Evolutionary conservation across 2,329 filamentous ascomycete genomes (phyloP), one percentile per base, ranked within the genome.

Genomic region (Lomentospora prolificans): DNA sequence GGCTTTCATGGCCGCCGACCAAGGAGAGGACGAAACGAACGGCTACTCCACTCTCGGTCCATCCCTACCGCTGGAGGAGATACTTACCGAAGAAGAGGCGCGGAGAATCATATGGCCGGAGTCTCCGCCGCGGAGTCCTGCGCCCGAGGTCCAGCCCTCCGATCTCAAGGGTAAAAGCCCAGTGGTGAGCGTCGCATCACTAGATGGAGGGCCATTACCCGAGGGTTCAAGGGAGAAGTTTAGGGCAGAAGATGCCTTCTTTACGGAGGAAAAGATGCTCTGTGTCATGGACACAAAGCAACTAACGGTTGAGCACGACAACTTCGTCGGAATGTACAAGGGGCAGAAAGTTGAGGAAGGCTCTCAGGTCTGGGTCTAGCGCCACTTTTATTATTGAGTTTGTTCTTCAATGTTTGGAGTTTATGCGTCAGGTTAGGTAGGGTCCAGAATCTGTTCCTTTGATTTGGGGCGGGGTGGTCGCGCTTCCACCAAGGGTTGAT

Each of bases 161-260:
- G 41, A 46, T 24, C n/a, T 17, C 41, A 46, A 24, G 41, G 19
- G 41, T 9, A 46, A 17, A 9, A 46, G 10, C 19, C n/a, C 48
- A n/a, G 10, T 22, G n/a, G 33, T 19, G 6, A 17, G n/a, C 14
- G 7, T 22, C 12, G 22, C 50, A 25, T 22, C 25, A 9, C 22
- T 22, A 41, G 50, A 51, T 25, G 56, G 19, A 30, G 31, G 31
- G 44, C 39, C 39, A 33, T 44, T 19, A 25, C 4, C 33, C 8
- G 50, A 51, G 5, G 58, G 58, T 6, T 41, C 41, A n/a, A 63
- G 61, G 39, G 64, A 67, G 44, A 68, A 67, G 52, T 66, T 62
- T 41, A 50, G 65, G 10, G 51, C 59, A 1, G 59, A 59, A 3
- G 66, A 66, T 30, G 55, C 64, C 6, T 55, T 60, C 9, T 62